phyloP scores from a whole-genome alignment of 2,329 filamentous ascomycete genomes.

The Aspergillus sp. region DNA sequence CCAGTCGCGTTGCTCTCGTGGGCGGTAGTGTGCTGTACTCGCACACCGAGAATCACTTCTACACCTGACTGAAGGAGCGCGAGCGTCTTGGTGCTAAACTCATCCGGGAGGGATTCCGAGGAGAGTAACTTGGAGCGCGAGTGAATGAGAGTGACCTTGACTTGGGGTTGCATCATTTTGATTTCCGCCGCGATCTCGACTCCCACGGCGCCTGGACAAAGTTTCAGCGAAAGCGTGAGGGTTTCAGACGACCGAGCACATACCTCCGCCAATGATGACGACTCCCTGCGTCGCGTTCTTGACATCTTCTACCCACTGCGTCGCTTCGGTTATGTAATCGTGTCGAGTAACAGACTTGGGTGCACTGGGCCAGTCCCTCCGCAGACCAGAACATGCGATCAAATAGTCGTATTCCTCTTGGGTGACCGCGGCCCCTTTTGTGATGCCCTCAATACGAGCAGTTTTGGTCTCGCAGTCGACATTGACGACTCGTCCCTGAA shows the following conservation, averaged over 20 bases:
- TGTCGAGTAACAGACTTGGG: conserved; percentile 63
- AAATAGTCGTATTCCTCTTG: conserved; percentile 57
- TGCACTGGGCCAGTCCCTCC: conserved; percentile 68
- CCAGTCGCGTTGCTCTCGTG: conserved; percentile 55
- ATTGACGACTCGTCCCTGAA: not conserved
- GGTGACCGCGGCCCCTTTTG: not conserved
- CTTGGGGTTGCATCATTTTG: conserved; percentile 60
- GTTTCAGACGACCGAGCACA: conserved; percentile 41
- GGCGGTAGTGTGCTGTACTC: not conserved
- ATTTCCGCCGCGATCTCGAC: conserved; percentile 77
- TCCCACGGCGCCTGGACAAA: conserved; percentile 64
- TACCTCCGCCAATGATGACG: conserved; percentile 60
- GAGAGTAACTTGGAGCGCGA: conserved; percentile 68
- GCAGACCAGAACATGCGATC: conserved; percentile 66
- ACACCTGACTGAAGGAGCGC: conserved; percentile 49
- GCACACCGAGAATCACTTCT: not conserved
- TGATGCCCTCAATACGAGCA: not conserved
- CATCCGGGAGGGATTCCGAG: conserved; percentile 66
- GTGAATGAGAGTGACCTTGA: conserved; percentile 69
- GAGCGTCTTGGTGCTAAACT: conserved; percentile 62
- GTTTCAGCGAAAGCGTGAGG: conserved; percentile 28
- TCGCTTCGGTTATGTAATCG: conserved; percentile 46
- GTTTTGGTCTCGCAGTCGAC: not conserved
- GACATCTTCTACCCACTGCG: not conserved
- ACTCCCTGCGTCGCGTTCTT: conserved; percentile 33